These are phyloP conservation scores for Phellinidium pouzarii DNA, from an alignment of 1,284 basidiomycete genomes.

Conservation along the genomic window DNA sequence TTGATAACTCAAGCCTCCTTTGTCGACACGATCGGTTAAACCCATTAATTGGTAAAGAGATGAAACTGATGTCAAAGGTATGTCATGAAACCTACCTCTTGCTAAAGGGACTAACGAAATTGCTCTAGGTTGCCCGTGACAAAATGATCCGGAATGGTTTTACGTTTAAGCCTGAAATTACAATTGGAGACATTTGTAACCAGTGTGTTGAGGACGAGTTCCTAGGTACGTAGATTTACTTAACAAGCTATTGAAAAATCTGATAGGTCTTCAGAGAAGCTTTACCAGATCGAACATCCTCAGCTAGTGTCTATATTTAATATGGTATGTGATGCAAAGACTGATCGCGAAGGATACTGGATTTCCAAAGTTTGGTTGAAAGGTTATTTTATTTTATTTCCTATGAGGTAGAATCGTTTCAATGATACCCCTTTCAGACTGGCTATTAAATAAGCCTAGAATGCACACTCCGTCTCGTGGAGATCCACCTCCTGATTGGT, in stretches of 20 bases:
- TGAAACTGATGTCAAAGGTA: slow-evolving; percentile 60
- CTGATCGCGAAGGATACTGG: slow-evolving; percentile 51
- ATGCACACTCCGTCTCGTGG: slow-evolving; percentile 53
- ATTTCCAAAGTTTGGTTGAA: slow-evolving; percentile 73
- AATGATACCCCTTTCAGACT: slow-evolving; percentile 48
- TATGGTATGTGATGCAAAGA: slow-evolving; percentile 36
- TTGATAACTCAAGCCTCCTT: slow-evolving; percentile 36
- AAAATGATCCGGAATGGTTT: slow-evolving; percentile 10
- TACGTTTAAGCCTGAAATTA: slow-evolving; percentile 10
- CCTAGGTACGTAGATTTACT: slow-evolving; percentile 39
- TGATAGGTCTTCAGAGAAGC: slow-evolving; percentile 41
- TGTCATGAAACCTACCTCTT: slow-evolving; percentile 17
- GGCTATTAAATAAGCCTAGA: slow-evolving; percentile 61
- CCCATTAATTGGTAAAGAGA: slow-evolving; percentile 46
- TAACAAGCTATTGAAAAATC: slow-evolving; percentile 1
- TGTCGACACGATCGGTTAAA: slow-evolving; percentile 57
- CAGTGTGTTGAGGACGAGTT: slow-evolving; percentile 54
- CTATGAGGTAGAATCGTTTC: no score
- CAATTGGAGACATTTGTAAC: slow-evolving; percentile 48
- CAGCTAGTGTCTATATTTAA: slow-evolving; percentile 51
- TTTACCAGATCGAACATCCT: slow-evolving; percentile 64
- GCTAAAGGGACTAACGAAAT: neutral
- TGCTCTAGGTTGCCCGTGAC: slow-evolving; percentile 8
- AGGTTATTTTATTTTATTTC: slow-evolving; percentile 39
- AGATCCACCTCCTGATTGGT: slow-evolving; percentile 61